Percentiles rank a stretch among this genome's conserved stretches.
Evolutionary conservation across 208 protist genomes (phyloP).

Genomic region (Leishmania turanica): DNA sequence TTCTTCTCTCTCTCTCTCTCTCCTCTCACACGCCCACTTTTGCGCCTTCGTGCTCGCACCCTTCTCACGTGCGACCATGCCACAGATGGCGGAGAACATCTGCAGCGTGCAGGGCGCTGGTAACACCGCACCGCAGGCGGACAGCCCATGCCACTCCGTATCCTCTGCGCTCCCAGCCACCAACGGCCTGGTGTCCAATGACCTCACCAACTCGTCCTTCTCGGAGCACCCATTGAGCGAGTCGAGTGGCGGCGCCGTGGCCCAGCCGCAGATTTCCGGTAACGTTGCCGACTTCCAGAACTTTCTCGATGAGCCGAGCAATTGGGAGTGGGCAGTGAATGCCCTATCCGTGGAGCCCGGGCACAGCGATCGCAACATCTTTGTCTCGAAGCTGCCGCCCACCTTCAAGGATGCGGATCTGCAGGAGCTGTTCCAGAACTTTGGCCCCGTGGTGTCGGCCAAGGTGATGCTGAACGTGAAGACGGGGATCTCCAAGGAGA

Average conservation of each 20-base stretch:
- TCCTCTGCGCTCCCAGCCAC: not conserved
- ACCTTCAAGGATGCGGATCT: constrained; percentile 39
- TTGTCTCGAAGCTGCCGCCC: constrained; percentile 43
- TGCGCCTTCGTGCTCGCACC: not conserved
- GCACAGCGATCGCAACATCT: constrained; percentile 50
- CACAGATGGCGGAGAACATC: not conserved
- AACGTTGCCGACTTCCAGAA: constrained; percentile 19
- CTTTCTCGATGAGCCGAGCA: constrained; percentile 20
- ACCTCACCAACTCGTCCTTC: constrained; percentile 13
- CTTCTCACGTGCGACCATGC: not conserved
- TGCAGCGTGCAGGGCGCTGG: not conserved
- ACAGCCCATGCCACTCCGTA: constrained; percentile 5
- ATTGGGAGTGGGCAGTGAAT: constrained; percentile 28
- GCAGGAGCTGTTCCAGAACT: constrained; percentile 32
- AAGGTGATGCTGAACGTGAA: constrained; percentile 60
- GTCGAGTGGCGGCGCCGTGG: not conserved
- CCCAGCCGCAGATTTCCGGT: constrained; percentile 14
- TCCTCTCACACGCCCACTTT: not conserved
- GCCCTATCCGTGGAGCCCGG: constrained; percentile 16
- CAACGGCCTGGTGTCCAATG: not conserved
- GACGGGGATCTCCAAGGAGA: constrained; percentile 48
- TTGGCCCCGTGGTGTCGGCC: constrained; percentile 40
- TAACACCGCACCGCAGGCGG: not conserved
- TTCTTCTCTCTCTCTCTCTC: not conserved
- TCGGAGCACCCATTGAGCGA: constrained; percentile 23